Percentiles rank a stretch among this genome's conserved stretches.
Evolutionary conservation across 1,284 basidiomycete species (phyloP).

Genomic region (Schizophyllum amplum): DNA sequence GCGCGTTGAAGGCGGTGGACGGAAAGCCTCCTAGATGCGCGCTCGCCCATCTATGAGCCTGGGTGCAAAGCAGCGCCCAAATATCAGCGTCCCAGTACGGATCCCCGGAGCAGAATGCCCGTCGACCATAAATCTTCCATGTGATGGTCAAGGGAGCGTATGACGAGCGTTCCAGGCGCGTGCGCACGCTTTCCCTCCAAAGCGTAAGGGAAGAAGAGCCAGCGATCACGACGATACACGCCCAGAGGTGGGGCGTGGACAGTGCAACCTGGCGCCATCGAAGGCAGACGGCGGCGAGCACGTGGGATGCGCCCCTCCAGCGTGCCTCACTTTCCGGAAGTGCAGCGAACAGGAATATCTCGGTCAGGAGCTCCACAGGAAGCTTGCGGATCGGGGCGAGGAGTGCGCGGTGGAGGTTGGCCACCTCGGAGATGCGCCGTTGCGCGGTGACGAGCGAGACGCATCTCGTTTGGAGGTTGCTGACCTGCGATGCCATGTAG

Average conservation of each 20-base stretch:
- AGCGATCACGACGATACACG: not conserved
- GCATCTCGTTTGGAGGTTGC: not conserved
- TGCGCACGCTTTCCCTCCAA: not conserved
- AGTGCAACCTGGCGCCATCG: slow-evolving; percentile 37
- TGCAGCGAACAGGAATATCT: not conserved
- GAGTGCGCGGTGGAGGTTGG: not conserved
- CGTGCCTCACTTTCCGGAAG: not conserved
- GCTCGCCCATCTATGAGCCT: not conserved
- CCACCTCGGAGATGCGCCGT: not conserved
- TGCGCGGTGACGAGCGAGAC: not conserved
- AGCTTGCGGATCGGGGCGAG: not conserved
- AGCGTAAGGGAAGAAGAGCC: not conserved
- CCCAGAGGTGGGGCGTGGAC: not conserved
- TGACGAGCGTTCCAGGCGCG: not conserved
- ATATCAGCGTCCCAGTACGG: not conserved
- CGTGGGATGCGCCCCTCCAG: not conserved
- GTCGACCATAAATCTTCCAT: not conserved
- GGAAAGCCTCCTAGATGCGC: not conserved
- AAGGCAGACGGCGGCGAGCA: slow-evolving; percentile 36
- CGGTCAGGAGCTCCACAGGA: not conserved
- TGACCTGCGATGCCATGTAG: no score
- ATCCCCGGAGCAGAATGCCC: not conserved
- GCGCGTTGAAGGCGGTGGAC: not conserved
- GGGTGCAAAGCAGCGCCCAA: not conserved
- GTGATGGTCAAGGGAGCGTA: not conserved